A percentile compares a stretch with the other conserved stretches of the same genome.
These are phyloP conservation scores for Picocystis sp. DNA, from an alignment of 163 green algal species.

Conservation along the genomic window DNA sequence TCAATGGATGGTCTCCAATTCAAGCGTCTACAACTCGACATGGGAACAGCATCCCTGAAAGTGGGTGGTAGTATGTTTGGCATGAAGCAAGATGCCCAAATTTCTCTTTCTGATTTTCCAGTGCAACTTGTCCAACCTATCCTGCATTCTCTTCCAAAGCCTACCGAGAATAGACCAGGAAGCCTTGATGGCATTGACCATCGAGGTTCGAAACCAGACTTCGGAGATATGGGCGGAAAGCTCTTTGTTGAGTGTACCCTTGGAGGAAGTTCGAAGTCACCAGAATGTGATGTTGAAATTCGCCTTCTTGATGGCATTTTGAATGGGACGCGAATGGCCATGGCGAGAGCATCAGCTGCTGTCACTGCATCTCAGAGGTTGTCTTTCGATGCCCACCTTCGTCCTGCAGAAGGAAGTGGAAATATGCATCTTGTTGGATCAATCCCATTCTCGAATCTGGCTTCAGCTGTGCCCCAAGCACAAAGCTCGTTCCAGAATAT, in stretches of 20 bases:
- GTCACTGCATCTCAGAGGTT: slow-evolving; percentile 22
- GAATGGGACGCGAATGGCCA: slow-evolving; percentile 36
- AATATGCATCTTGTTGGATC: slow-evolving; percentile 11
- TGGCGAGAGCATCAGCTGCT: slow-evolving; percentile 21
- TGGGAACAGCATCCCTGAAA: slow-evolving; percentile 33
- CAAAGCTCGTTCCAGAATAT: slow-evolving; percentile 2
- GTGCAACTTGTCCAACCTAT: slow-evolving; percentile 48
- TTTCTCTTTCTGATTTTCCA: slow-evolving; percentile 64
- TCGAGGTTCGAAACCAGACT: background rate
- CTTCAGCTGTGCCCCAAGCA: no score
- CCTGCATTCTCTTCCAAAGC: slow-evolving; percentile 17
- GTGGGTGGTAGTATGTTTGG: slow-evolving; percentile 47
- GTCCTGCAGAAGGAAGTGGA: slow-evolving; percentile 20
- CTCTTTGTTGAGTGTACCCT: slow-evolving; percentile 7
- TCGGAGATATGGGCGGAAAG: slow-evolving; percentile 9
- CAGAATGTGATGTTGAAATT: slow-evolving; percentile 21
- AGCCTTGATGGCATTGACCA: background rate
- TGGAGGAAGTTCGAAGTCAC: slow-evolving; percentile 1
- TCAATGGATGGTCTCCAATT: slow-evolving; percentile 50
- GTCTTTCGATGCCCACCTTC: slow-evolving; percentile 35
- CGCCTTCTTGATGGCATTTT: slow-evolving; percentile 52
- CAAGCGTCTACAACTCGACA: slow-evolving; percentile 35
- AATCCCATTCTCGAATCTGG: background rate
- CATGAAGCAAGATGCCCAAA: slow-evolving; percentile 45
- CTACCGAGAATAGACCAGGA: background rate